Evolutionary conservation across 805 yeast genomes (phyloP), one percentile per base, ranked within the genome.

Genomic region (Ogataea kodamae): DNA sequence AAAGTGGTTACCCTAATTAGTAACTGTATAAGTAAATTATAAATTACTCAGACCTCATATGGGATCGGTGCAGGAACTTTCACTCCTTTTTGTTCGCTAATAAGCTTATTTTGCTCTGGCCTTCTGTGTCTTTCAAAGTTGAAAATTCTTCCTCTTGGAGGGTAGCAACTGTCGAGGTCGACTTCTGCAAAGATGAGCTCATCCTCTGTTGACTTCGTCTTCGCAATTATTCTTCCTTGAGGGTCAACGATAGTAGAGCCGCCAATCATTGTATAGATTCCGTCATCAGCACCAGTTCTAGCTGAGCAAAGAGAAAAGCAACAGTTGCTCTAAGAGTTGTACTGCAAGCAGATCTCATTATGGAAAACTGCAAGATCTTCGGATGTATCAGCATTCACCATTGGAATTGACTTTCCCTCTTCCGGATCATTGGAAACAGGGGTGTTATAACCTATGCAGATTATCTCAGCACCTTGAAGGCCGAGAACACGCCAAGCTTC

Each of bases 401-500:
- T 42, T 20, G 28, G 39, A 3, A 39, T 23, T 9, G 43, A 36
- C 9, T 26, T 31, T 10, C 59, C 64, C 27, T 49, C 50, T 16
- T 44, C 34, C 3, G 54, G 49, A 20, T 61, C 58, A 34, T 62
- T 63, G 33, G 57, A 54, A 18, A 59, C 45, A 13, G 66, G 57
- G 13, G 67, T 62, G 38, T 61, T 62, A 43, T 52, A 62, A 3
- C 67, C 66, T 23, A 50, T 55, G 23, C 61, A 28, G 24, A 60
- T 56, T 8, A 62, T 35, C 24, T 62, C 66, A 50, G 59, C 57
- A 9, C 66, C 66, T 42, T 61, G 66, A 3, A 62, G 43, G 8
- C 62, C 65, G 28, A 60, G 57, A 18, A 44, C 35, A 44, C 65
- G 52, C 66, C 67, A 62, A 9, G 65, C 57, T 35, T 61, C 67